These are phyloP conservation scores for Truncatella angustata DNA, from an alignment of 2,329 filamentous ascomycete species.

Conservation along the genomic window DNA sequence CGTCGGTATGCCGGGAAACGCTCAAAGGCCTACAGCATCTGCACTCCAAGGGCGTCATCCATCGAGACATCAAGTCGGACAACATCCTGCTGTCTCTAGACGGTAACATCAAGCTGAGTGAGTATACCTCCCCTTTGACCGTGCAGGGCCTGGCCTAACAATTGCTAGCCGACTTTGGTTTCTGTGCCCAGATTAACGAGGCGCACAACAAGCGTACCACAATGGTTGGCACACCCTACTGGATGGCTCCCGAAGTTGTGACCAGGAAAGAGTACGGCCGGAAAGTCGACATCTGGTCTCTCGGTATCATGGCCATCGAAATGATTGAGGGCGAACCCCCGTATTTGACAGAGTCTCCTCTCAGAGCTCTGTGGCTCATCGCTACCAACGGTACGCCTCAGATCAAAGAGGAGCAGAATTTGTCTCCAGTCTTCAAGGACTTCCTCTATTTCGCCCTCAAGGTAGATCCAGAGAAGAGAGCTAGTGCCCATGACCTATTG, in stretches of 20 bases:
- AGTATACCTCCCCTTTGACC: conserved; percentile 33
- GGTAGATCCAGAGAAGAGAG: conserved; percentile 95
- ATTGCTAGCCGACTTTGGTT: conserved; percentile 84
- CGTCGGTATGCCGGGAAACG: conserved; percentile 91
- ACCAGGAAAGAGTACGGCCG: conserved; percentile 96
- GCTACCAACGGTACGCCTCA: conserved; percentile 93
- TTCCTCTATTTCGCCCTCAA: conserved; percentile 92
- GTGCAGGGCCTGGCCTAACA: background rate
- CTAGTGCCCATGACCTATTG: conserved; percentile 89
- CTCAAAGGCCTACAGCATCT: conserved; percentile 89
- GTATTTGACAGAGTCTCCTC: conserved; percentile 90
- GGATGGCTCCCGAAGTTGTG: conserved; percentile 99
- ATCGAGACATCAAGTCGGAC: conserved; percentile 98
- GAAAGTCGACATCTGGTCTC: conserved; percentile 97
- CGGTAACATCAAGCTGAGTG: conserved; percentile 96
- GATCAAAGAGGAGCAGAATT: conserved; percentile 87
- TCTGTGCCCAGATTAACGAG: conserved; percentile 98
- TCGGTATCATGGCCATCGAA: conserved; percentile 99
- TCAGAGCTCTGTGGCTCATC: conserved; percentile 91
- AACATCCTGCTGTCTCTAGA: conserved; percentile 93
- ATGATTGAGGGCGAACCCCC: conserved; percentile 99
- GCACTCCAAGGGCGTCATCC: conserved; percentile 96
- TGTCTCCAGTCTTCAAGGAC: conserved; percentile 81
- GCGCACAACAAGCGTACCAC: conserved; percentile 96
- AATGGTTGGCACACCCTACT: conserved; percentile 98